Percentiles rank a stretch among this genome's conserved stretches.
Conservation (phyloP, 208 protist genomes). For the Wallacemonas sp. region DNA sequence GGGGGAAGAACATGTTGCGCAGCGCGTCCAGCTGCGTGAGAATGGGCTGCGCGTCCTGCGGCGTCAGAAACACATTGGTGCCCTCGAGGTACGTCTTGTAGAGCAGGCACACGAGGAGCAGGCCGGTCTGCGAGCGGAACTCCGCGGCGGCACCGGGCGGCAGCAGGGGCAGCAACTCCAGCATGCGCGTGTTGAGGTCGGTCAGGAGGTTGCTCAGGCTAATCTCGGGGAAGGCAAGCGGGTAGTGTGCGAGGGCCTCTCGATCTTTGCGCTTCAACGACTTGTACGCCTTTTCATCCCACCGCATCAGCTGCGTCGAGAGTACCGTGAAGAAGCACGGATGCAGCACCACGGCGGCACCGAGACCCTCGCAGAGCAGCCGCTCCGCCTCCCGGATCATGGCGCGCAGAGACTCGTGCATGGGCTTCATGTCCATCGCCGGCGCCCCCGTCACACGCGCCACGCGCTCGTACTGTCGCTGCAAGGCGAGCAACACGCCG, state of each 20-base stretch:
- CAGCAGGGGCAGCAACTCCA: conserved; percentile 17
- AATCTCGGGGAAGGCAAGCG: not conserved
- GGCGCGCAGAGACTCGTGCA: conserved; percentile 1
- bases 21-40: conserved; percentile 43
- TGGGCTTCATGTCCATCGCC: conserved; percentile 18
- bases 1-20: conserved; percentile 27
- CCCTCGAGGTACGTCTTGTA: conserved; percentile 47
- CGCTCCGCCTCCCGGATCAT: conserved; percentile 20
- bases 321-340: not conserved
- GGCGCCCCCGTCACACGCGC: conserved; percentile 43
- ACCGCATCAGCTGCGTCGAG: conserved; percentile 14
- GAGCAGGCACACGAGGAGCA: conserved; percentile 45
- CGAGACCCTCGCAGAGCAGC: conserved; percentile 37
- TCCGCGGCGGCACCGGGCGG: conserved; percentile 18
- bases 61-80: conserved; percentile 39
- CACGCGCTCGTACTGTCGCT: conserved; percentile 35
- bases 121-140: conserved; percentile 28
- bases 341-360: conserved; percentile 19
- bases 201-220: conserved; percentile 13
- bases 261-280: conserved; percentile 19
- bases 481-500: conserved; percentile 16
- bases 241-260: conserved; percentile 24
- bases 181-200: conserved; percentile 16
- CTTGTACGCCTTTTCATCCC: conserved; percentile 36
- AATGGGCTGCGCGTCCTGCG: conserved; percentile 39